These are phyloP conservation scores for Linum tenue DNA, from an alignment of 345 rosid genomes.

Conservation along the genomic window DNA sequence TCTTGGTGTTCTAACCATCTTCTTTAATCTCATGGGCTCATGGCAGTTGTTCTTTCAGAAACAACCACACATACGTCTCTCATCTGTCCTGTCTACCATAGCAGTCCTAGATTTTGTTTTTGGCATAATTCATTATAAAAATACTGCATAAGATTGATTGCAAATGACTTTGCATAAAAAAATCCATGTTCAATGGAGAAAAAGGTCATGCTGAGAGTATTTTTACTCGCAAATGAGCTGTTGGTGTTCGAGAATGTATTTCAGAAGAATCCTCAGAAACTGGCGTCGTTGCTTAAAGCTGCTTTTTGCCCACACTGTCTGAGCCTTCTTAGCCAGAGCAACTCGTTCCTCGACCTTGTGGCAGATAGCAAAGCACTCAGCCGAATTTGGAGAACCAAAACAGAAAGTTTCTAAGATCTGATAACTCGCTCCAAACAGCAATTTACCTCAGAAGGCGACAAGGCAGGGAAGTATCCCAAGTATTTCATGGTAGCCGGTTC, in stretches of 20 bases:
- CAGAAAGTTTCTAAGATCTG: not conserved
- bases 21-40: not conserved
- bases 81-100: not conserved
- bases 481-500: constrained; percentile 99
- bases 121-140: too few species aligned
- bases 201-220: constrained; percentile 7
- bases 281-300: constrained; percentile 91
- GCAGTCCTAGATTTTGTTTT: not conserved
- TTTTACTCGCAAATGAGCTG: constrained; percentile 96
- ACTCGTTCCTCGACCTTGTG: constrained; percentile 71
- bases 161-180: not conserved
- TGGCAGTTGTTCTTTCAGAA: not conserved
- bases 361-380: constrained; percentile 4
- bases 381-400: not conserved
- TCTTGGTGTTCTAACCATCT: not conserved
- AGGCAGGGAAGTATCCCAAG: constrained; percentile 75
- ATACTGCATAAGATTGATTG: not conserved
- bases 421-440: not conserved
- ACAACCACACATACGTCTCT: not conserved
- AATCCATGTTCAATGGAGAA: not conserved
- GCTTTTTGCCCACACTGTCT: constrained; percentile 82
- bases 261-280: constrained; percentile 81
- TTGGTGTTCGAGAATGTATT: constrained; percentile 85
- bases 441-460: constrained; percentile 64
- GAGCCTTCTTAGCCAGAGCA: constrained; percentile 82